These are phyloP conservation scores for Geopyxis carbonaria DNA, from an alignment of 495 filamentous ascomycete species.

Conservation along the genomic window DNA sequence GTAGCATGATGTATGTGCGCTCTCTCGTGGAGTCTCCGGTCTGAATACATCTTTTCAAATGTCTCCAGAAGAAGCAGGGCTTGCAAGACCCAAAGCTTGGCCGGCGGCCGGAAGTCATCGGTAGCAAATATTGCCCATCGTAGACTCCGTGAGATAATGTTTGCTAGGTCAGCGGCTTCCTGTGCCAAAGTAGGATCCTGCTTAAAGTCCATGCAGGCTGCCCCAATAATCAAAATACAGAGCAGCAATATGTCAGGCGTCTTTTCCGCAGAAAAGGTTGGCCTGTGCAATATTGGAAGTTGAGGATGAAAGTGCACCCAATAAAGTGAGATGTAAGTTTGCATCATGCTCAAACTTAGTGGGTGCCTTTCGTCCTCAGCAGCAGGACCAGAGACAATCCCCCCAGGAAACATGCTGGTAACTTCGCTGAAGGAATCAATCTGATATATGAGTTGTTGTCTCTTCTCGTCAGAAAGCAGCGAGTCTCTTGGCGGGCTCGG, in stretches of 20 bases:
- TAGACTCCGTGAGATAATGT: constrained; percentile 79
- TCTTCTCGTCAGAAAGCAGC: constrained; percentile 72
- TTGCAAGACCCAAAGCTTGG: constrained; percentile 96
- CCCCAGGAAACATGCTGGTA: background rate
- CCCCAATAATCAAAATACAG: constrained; percentile 86
- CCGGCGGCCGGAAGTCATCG: constrained; percentile 76
- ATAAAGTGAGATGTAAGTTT: constrained; percentile 80
- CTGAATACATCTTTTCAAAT: constrained; percentile 95
- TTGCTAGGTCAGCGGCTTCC: constrained; percentile 57
- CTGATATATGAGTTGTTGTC: constrained; percentile 67
- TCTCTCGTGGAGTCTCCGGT: constrained; percentile 75
- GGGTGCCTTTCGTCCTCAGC: constrained; percentile 41
- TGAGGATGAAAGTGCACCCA: constrained; percentile 93
- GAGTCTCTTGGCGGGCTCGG: constrained; percentile 49
- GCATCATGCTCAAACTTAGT: constrained; percentile 83
- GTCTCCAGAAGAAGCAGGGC: constrained; percentile 75
- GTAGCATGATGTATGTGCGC: constrained; percentile 96
- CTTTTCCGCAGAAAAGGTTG: constrained; percentile 77
- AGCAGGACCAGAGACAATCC: constrained; percentile 1
- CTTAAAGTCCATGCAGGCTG: constrained; percentile 67
- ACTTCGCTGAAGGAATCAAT: constrained; percentile 38
- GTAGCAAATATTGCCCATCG: constrained; percentile 82
- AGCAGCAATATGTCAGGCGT: constrained; percentile 74
- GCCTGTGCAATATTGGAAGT: constrained; percentile 82
- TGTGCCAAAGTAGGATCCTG: constrained; percentile 57